These are phyloP conservation scores for Oryza brachyantha DNA, from an alignment of 176 grass and related monocot species.

Conservation along the genomic window DNA sequence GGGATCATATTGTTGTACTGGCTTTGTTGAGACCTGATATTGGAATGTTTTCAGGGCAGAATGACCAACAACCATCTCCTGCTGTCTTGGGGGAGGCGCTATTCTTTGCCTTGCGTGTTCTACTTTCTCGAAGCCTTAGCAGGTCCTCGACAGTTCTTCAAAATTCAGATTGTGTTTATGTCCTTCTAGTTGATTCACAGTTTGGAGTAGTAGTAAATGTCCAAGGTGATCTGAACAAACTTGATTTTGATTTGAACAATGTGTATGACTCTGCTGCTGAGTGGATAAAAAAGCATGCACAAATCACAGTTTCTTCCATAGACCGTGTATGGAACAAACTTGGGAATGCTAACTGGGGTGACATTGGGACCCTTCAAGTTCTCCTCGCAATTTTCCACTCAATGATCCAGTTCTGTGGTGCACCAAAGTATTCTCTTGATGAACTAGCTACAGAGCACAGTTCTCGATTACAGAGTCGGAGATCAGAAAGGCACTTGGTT, in stretches of 20 bases:
- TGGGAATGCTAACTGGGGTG: conserved; percentile 96
- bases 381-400: conserved; percentile 84
- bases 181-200: conserved; percentile 93
- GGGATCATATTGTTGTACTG: conserved; percentile 89
- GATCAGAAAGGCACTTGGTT: conserved; percentile 87
- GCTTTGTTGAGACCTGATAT: conserved; percentile 80
- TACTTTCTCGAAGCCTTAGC: conserved; percentile 88
- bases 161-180: conserved; percentile 79
- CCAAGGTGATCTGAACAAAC: conserved; percentile 85
- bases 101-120: conserved; percentile 84
- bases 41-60: conserved; percentile 46
- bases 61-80: conserved; percentile 54
- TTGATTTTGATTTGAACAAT: conserved; percentile 77
- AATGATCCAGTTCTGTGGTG: conserved; percentile 78
- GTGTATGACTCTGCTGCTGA: conserved; percentile 85
- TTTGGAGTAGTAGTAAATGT: conserved; percentile 88
- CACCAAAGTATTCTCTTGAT: conserved; percentile 72
- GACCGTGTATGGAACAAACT: conserved; percentile 97
- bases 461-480: conserved; percentile 81
- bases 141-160: conserved; percentile 66
- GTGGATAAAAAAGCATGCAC: conserved; percentile 79
- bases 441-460: conserved; percentile 81
- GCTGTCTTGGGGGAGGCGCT: conserved; percentile 80
- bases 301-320: conserved; percentile 73
- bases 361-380: conserved; percentile 88